phyloP scores from a whole-genome alignment of 2,329 filamentous ascomycete genomes.

The Pseudogymnoascus sp. region DNA sequence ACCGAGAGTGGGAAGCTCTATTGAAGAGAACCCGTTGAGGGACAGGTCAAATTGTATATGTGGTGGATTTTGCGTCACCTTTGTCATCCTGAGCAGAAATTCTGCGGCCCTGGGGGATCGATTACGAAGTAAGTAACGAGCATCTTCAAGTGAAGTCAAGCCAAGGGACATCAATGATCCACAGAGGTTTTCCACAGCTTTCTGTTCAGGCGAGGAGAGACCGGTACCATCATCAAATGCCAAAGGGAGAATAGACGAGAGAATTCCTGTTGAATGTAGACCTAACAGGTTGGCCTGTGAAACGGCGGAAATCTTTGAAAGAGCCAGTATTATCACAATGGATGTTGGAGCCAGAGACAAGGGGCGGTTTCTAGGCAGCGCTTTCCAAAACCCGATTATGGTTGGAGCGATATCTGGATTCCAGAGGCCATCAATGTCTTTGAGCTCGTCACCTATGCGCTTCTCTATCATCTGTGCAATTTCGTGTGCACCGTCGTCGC shows the following conservation, averaged over 20 bases:
- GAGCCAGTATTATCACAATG: slow-evolving; percentile 47
- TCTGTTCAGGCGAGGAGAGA: slow-evolving; percentile 47
- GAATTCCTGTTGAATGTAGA: slow-evolving; percentile 63
- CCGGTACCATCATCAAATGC: slow-evolving; percentile 46
- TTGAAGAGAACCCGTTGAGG: slow-evolving; percentile 75
- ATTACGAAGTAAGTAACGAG: slow-evolving; percentile 59
- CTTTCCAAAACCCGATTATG: slow-evolving; percentile 56
- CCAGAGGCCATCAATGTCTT: slow-evolving; percentile 43
- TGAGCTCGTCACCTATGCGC: slow-evolving; percentile 41
- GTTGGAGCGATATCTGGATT: slow-evolving; percentile 56
- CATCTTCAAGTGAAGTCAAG: slow-evolving; percentile 72
- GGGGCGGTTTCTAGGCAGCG: slow-evolving; percentile 43
- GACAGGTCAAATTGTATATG: slow-evolving; percentile 94
- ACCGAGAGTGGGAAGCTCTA: slow-evolving; percentile 82
- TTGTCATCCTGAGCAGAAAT: slow-evolving; percentile 67
- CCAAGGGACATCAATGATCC: slow-evolving; percentile 64
- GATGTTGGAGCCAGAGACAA: slow-evolving; percentile 44
- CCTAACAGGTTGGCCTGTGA: slow-evolving; percentile 63
- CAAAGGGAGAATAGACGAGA: slow-evolving; percentile 57
- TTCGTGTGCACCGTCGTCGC: slow-evolving; percentile 18
- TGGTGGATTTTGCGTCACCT: slow-evolving; percentile 65
- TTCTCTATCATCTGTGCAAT: slow-evolving; percentile 23
- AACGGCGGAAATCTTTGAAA: slow-evolving; percentile 43
- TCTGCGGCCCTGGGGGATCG: slow-evolving; percentile 48
- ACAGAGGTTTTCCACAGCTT: slow-evolving; percentile 58